A percentile compares a stretch with the other conserved stretches of the same genome.
Conservation (phyloP, 495 filamentous ascomycete species). For the Rostrohypoxylon terebratum region DNA sequence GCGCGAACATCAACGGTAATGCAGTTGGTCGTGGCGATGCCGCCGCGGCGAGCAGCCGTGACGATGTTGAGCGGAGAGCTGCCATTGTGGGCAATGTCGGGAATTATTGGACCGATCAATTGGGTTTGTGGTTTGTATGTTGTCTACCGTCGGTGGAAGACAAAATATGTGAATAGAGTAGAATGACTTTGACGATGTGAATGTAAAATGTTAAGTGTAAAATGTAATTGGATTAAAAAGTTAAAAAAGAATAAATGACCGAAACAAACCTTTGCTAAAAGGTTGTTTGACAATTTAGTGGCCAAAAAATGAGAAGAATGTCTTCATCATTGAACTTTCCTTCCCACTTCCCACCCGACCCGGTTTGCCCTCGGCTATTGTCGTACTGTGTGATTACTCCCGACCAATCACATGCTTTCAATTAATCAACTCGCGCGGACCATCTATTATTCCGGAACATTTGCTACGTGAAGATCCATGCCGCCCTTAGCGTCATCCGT, state of each 20-base stretch:
- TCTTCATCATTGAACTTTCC: constrained; percentile 49
- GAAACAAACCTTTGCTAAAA: constrained; percentile 33
- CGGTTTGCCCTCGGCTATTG: constrained; percentile 53
- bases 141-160: constrained; percentile 9
- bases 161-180: background rate
- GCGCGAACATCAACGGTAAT: constrained; percentile 51
- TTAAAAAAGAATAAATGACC: constrained; percentile 20
- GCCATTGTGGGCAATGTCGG: constrained; percentile 69
- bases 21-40: constrained; percentile 52
- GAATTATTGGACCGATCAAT: constrained; percentile 14
- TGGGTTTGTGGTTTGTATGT: constrained; percentile 18
- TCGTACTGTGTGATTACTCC: constrained; percentile 24
- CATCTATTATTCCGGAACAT: constrained; percentile 31
- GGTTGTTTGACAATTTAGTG: constrained; percentile 38
- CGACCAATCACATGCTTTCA: constrained; percentile 47
- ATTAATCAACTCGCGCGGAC: constrained; percentile 48
- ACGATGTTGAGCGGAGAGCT: constrained; percentile 76
- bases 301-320: constrained; percentile 37
- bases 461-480: constrained; percentile 19
- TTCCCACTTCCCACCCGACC: constrained; percentile 44
- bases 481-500: constrained; percentile 8
- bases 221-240: background rate
- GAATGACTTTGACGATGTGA: background rate
- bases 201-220: background rate
- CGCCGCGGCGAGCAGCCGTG: constrained; percentile 70